Base-by-base conservation (phyloP, 257 asterid species). In the Asclepias syriaca region DNA sequence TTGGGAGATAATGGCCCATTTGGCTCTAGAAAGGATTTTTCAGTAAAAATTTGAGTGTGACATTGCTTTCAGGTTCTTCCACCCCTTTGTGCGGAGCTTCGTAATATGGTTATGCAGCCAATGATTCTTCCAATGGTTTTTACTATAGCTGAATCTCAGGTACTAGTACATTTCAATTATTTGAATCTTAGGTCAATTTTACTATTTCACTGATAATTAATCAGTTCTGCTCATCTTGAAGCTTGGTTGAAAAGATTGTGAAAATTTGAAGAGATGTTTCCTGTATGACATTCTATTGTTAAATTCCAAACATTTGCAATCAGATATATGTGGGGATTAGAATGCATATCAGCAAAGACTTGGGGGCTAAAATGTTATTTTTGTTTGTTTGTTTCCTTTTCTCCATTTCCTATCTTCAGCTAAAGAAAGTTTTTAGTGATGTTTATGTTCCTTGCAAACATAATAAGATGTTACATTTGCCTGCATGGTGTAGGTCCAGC, bases 111-210 rank as follows among this genome's bases (percentile, higher is more conserved):
- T 22, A 92, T 95, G 99, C 99, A 95, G 74, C 97, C 98, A 51
- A 87, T 95, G 93, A 95, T 95, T 85, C 87, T 95, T 77, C 99
- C 99, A 60, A 95, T 95, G 99, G 99, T 95, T 81, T 80, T 95
- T 79, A 95, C 99, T 40, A 92, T 95, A 73, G 99, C 99, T 6
- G 97, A 92, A 76, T 92, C 98, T 64, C 99, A 95, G 98, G 99
- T 95, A 85, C 69, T 65, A 22, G 16, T 13, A 16, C 66, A 57
- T 53, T 75, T 73, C 71, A 74, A 67, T 37, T 65, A 34, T 75
- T 68, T 61, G 45, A 69, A 65, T 72, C 74, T 75, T 67, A 75
- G 58, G 56, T 56, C 18, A 9, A 51, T 29, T 50, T 50, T 54
- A 2, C 27, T 37, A 39, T 37, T 61, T 59, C 40, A 27, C 43